These are phyloP conservation scores for Climacium dendroides DNA, from an alignment of 225 moss, liverwort and hornwort species.

Conservation along the genomic window DNA sequence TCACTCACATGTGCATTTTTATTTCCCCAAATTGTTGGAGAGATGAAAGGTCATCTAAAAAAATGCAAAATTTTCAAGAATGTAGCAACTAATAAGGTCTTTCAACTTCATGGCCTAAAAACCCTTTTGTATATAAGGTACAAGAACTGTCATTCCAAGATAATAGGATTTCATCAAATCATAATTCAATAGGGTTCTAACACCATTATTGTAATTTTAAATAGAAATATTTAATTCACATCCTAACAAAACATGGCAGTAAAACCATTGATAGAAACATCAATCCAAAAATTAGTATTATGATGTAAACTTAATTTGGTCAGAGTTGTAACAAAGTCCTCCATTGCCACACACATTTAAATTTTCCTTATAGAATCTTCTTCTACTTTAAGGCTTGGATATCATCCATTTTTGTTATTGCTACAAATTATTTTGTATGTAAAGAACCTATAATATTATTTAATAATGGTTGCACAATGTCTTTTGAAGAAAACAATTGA, in stretches of 20 bases:
- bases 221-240: background rate
- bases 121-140: too few species aligned
- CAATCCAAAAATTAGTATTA: background rate
- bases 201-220: fast-evolving
- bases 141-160: background rate
- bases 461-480: too few species aligned
- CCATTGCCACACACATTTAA: fast-evolving
- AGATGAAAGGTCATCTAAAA: background rate
- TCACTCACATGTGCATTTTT: background rate
- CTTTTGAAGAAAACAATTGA: too few species aligned
- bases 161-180: background rate
- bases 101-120: too few species aligned
- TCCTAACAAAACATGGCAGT: background rate
- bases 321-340: background rate
- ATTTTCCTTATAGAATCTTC: too few species aligned
- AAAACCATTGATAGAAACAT: background rate
- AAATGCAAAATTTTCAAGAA: fast-evolving
- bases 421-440: too few species aligned
- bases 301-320: background rate
- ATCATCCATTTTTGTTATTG: too few species aligned
- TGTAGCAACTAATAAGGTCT: too few species aligned
- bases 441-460: too few species aligned
- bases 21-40: fast-evolving
- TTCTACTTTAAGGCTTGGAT: too few species aligned
- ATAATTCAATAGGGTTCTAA: background rate